phyloP scores from a whole-genome alignment of 441 rosid species.

The Arabidopsis hybrid region DNA sequence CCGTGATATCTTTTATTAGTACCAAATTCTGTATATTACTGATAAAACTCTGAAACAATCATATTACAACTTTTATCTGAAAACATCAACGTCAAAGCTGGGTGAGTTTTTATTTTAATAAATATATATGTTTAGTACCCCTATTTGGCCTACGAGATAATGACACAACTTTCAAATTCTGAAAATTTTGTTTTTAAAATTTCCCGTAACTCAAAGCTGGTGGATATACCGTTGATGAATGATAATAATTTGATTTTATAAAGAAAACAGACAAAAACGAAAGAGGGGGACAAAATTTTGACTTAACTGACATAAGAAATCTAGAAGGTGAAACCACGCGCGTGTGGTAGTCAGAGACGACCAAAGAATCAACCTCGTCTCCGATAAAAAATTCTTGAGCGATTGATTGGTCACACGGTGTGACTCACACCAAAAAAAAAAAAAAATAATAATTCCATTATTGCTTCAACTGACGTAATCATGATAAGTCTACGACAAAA shows the following conservation, averaged over 20 bases:
- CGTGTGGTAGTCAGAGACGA: conserved; percentile 22
- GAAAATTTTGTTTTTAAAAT: neutral
- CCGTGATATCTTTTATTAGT: neutral
- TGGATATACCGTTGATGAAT: conserved; percentile 12
- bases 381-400: neutral
- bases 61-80: conserved; percentile 11
- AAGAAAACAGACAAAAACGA: neutral
- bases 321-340: conserved; percentile 11
- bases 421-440: no score
- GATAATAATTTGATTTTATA: conserved; percentile 2
- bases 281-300: neutral
- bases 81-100: conserved; percentile 32
- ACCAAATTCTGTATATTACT: neutral
- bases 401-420: no score
- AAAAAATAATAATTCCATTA: no score
- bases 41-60: conserved; percentile 7
- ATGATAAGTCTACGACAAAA: conserved; percentile 19
- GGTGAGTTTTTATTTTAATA: neutral
- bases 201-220: neutral
- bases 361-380: conserved; percentile 34
- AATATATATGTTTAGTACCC: neutral
- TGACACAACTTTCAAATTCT: neutral
- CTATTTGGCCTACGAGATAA: neutral
- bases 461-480: conserved; percentile 17
- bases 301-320: conserved; percentile 13